phyloP scores from a whole-genome alignment of 352 stramenopile species.

The Globisporangium paddicum region DNA sequence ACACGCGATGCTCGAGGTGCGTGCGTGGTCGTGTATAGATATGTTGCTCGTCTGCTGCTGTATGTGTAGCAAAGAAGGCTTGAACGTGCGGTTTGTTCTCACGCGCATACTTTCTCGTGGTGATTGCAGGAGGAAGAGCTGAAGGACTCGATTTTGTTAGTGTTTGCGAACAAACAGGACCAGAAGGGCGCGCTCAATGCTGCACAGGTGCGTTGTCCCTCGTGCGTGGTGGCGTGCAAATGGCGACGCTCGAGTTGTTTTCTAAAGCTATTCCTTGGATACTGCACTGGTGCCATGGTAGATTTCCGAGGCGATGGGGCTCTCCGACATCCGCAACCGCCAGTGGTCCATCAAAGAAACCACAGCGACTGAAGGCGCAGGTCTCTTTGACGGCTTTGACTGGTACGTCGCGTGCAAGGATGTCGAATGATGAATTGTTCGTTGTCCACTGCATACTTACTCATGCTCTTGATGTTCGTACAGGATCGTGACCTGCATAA shows the following conservation, averaged over 20 bases:
- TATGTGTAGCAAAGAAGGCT: neutral
- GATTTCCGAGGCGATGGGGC: slow-evolving; percentile 97
- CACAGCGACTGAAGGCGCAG: slow-evolving; percentile 96
- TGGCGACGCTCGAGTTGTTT: neutral
- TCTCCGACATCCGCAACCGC: slow-evolving; percentile 97
- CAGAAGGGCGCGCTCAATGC: slow-evolving; percentile 92
- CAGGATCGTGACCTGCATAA: slow-evolving; percentile 90
- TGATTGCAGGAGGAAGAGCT: slow-evolving; percentile 95
- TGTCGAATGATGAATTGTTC: neutral
- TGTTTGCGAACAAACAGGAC: slow-evolving; percentile 99
- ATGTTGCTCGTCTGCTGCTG: neutral
- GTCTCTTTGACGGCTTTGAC: slow-evolving; percentile 99
- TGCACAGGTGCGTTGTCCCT: slow-evolving; percentile 49
- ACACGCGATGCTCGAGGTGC: slow-evolving; percentile 95
- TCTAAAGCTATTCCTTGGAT: too few species aligned
- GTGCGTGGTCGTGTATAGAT: neutral
- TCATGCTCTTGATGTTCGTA: too few species aligned
- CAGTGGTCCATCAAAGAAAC: slow-evolving; percentile 99
- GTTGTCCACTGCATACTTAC: neutral
- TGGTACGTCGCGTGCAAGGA: slow-evolving; percentile 66
- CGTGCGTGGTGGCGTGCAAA: neutral
- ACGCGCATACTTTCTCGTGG: neutral
- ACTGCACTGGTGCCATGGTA: too few species aligned
- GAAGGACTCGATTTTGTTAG: slow-evolving; percentile 97
- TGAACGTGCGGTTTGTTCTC: neutral